Conservation (phyloP, 2,329 filamentous ascomycete species). For the Xylaria multiplex region DNA sequence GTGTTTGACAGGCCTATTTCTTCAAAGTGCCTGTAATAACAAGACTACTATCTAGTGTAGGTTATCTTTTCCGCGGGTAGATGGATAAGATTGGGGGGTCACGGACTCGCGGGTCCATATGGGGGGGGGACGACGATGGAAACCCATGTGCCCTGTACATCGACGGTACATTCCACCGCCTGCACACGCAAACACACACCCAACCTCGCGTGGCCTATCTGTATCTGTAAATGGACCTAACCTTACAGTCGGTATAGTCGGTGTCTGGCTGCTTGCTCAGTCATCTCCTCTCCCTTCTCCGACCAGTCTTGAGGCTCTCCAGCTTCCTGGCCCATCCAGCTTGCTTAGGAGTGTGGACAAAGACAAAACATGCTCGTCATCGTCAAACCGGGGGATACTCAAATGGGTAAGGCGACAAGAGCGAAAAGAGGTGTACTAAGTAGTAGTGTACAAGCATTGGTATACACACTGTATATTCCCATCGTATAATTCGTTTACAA, state of each 20-base stretch:
- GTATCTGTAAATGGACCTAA: slow-evolving; percentile 27
- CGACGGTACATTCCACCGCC: slow-evolving; percentile 14
- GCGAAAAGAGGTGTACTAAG: not conserved
- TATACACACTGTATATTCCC: slow-evolving; percentile 4
- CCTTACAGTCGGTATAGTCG: slow-evolving; percentile 18
- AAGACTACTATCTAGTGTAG: slow-evolving; percentile 18
- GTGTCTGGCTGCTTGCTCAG: slow-evolving; percentile 21
- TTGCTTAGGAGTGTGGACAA: not conserved
- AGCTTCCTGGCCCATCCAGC: slow-evolving; percentile 12
- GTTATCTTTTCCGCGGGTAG: slow-evolving; percentile 34
- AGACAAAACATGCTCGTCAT: slow-evolving; percentile 4
- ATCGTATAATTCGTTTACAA: slow-evolving; percentile 22
- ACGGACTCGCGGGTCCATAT: slow-evolving; percentile 26
- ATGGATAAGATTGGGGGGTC: slow-evolving; percentile 36
- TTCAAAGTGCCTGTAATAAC: slow-evolving; percentile 25
- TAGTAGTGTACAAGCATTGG: no score
- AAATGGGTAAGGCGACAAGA: slow-evolving; percentile 32
- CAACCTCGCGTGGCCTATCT: slow-evolving; percentile 28
- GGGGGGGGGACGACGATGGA: slow-evolving; percentile 18
- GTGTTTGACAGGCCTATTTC: slow-evolving; percentile 23
- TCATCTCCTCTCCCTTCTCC: slow-evolving; percentile 8
- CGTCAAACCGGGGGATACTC: slow-evolving; percentile 31
- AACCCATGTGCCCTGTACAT: slow-evolving; percentile 33
- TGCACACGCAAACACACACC: slow-evolving; percentile 16
- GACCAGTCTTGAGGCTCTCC: slow-evolving; percentile 28